These are phyloP conservation scores for Fraxinus dipetala DNA, from an alignment of 305 asterid species.

Conservation along the genomic window DNA sequence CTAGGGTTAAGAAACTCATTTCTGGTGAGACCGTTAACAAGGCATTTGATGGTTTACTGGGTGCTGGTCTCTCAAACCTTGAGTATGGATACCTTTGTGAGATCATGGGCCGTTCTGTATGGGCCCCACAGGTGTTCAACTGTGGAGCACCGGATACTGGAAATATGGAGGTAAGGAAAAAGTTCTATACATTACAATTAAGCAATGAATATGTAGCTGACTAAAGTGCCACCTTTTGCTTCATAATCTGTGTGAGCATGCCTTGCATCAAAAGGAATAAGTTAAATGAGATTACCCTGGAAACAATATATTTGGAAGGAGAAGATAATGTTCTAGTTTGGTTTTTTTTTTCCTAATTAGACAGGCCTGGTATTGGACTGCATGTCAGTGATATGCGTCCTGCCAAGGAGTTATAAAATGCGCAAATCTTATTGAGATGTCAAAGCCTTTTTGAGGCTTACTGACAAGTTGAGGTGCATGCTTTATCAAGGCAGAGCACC, in stretches of 20 bases:
- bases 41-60: conserved; percentile 54
- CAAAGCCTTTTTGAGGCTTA: not conserved
- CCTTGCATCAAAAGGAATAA: not conserved
- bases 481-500: not conserved
- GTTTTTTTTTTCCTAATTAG: not conserved
- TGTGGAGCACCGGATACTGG: conserved; percentile 99
- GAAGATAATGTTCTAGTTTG: not conserved
- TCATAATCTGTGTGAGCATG: not conserved
- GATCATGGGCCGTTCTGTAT: conserved; percentile 87
- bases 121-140: conserved; percentile 94
- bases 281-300: not conserved
- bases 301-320: not conserved
- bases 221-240: not conserved
- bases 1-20: conserved; percentile 67
- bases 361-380: not conserved
- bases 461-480: not conserved
- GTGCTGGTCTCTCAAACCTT: conserved; percentile 84
- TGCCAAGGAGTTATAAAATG: not conserved
- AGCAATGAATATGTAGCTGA: not conserved
- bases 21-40: conserved; percentile 35
- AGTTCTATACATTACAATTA: conserved; percentile 5
- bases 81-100: conserved; percentile 93
- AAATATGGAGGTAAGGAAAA: conserved; percentile 84
- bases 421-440: not conserved
- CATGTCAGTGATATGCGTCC: not conserved